Evolutionary conservation across 176 grass and related monocot genomes (phyloP).

Genomic region (Tillandsia fasciculata): DNA sequence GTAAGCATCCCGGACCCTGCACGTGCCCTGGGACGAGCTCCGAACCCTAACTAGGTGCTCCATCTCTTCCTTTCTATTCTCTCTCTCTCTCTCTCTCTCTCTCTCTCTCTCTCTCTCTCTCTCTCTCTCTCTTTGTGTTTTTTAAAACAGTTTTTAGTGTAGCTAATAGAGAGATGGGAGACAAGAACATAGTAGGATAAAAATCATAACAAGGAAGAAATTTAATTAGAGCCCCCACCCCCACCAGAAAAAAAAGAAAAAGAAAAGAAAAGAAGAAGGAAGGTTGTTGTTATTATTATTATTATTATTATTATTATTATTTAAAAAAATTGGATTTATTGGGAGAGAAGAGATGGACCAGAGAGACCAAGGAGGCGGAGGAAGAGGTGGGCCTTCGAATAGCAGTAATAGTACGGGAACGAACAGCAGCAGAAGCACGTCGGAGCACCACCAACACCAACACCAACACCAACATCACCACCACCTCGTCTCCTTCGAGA

Average conservation of each 20-base stretch:
- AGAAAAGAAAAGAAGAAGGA: too few species aligned
- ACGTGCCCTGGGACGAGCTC: constrained; percentile 1
- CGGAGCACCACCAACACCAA: constrained; percentile 40
- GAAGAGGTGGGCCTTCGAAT: constrained; percentile 32
- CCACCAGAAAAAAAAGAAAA: too few species aligned
- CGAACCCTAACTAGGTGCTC: constrained; percentile 1
- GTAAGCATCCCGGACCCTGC: constrained; percentile 15
- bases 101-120: background rate
- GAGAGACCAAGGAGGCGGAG: constrained; percentile 32
- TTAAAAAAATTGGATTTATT: background rate
- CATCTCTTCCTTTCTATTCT: background rate
- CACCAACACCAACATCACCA: constrained; percentile 33
- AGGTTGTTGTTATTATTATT: too few species aligned
- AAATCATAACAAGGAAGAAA: background rate
- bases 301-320: too few species aligned
- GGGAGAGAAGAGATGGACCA: background rate
- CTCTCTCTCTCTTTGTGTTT: background rate
- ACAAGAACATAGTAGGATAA: background rate
- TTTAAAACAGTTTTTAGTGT: background rate
- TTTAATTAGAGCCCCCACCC: too few species aligned
- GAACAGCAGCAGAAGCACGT: constrained; percentile 85
- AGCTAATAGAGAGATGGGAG: too few species aligned
- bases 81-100: constrained; percentile 9
- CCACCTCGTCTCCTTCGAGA: constrained; percentile 48
- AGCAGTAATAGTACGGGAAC: constrained; percentile 83